A percentile compares a stretch with the other conserved stretches of the same genome.
These are phyloP conservation scores for Sporothrix schenckii DNA, from an alignment of 2,329 filamentous ascomycete species.

Conservation along the genomic window DNA sequence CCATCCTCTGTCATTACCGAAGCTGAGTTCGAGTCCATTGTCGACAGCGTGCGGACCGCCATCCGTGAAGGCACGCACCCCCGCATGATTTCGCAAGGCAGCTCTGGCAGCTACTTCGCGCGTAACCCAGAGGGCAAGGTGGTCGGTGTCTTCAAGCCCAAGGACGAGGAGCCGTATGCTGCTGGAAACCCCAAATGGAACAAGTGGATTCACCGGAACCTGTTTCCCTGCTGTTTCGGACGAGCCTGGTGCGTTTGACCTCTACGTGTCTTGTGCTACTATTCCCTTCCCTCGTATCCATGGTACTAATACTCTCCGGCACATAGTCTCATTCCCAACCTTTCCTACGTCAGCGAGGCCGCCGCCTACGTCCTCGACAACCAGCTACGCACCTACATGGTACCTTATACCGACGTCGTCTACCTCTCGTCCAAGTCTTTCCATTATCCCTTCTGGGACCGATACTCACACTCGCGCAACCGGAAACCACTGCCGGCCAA, in stretches of 20 bases:
- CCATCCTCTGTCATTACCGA: conserved; percentile 43
- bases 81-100: conserved; percentile 94
- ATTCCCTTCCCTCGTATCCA: background rate
- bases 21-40: conserved; percentile 80
- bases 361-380: conserved; percentile 93
- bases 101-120: conserved; percentile 97
- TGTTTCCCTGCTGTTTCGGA: conserved; percentile 97
- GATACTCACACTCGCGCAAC: conserved; percentile 82
- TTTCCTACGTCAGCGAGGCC: conserved; percentile 97
- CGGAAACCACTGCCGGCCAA: conserved; percentile 86
- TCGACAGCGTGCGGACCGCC: conserved; percentile 85
- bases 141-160: conserved; percentile 97
- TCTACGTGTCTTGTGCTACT: too few species aligned
- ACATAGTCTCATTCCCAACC: conserved; percentile 81
- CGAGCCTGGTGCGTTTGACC: conserved; percentile 68
- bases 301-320: conserved; percentile 26
- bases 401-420: conserved; percentile 95
- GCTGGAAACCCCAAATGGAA: conserved; percentile 99
- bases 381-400: conserved; percentile 85
- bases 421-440: conserved; percentile 95
- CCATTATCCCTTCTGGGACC: conserved; percentile 97
- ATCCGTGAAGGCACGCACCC: conserved; percentile 92
- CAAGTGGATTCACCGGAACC: conserved; percentile 97
- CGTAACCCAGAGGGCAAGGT: conserved; percentile 89
- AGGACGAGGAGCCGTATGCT: conserved; percentile 97